phyloP scores from a whole-genome alignment of 345 rosid species.

The Linum tenue region DNA sequence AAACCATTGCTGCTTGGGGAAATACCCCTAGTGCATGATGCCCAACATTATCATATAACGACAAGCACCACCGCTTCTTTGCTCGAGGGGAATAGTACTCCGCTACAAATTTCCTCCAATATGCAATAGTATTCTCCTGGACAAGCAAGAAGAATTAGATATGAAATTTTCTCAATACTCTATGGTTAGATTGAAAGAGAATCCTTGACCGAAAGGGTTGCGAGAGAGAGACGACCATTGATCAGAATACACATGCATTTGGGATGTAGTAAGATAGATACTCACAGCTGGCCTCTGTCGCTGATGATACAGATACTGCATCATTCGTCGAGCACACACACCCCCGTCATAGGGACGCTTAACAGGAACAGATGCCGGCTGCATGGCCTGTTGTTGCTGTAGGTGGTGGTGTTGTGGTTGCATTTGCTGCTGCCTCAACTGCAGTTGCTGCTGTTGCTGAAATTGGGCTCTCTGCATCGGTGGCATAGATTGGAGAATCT shows the following conservation, averaged over 20 bases:
- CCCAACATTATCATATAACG: constrained; percentile 79
- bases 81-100: constrained; percentile 96
- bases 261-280: constrained; percentile 2
- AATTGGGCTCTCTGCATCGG: constrained; percentile 72
- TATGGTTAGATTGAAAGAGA: too few relatives aligned
- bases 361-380: constrained; percentile 29
- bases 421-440: constrained; percentile 47
- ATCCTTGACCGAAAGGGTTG: too few relatives aligned
- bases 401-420: too few relatives aligned
- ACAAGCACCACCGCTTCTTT: constrained; percentile 95
- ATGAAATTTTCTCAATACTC: neutral
- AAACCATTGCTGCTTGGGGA: constrained; percentile 91
- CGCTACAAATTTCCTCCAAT: constrained; percentile 90
- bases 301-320: constrained; percentile 96
- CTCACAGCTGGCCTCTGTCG: constrained; percentile 79
- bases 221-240: neutral
- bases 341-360: constrained; percentile 66
- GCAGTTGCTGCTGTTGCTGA: constrained; percentile 86
- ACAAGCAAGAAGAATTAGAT: constrained; percentile 12
- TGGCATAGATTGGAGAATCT: constrained; percentile 71
- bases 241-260: neutral
- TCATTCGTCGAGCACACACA: constrained; percentile 85
- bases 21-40: constrained; percentile 91
- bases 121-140: constrained; percentile 78
- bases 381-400: constrained; percentile 73